These are phyloP conservation scores for Bromus sterilis DNA, from an alignment of 176 grass and related monocot genomes.

Conservation along the genomic window DNA sequence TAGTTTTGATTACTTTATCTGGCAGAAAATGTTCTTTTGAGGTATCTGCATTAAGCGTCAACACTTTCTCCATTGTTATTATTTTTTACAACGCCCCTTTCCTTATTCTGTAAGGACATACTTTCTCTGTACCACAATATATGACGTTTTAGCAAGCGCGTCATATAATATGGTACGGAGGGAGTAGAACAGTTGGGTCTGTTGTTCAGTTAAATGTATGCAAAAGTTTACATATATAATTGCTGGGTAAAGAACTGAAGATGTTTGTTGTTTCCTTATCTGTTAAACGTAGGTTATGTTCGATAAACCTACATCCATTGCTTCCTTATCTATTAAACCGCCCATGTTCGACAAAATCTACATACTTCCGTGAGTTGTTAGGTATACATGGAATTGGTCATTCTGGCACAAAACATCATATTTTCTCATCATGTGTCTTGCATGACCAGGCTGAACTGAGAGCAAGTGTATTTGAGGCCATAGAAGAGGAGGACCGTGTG, in stretches of 20 bases:
- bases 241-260: not conserved
- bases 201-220: not conserved
- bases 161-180: too few species aligned
- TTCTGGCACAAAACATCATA: not conserved
- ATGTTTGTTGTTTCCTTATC: not conserved
- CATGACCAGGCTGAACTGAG: slow-evolving; percentile 65
- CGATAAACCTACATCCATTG: not conserved
- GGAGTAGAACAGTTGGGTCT: not conserved
- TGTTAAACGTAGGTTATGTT: not conserved
- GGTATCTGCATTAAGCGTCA: not conserved
- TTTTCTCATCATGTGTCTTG: not conserved
- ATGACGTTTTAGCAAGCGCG: too few species aligned
- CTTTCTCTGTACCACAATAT: too few species aligned
- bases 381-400: not conserved
- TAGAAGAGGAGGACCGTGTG: slow-evolving; percentile 79
- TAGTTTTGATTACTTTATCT: not conserved
- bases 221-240: not conserved
- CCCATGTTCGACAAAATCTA: not conserved
- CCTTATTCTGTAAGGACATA: not conserved
- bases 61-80: not conserved
- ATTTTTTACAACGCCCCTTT: not conserved
- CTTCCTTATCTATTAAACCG: not conserved
- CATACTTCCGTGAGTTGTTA: not conserved
- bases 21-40: not conserved
- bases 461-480: slow-evolving; percentile 87